Base-by-base conservation (phyloP, 495 filamentous ascomycete genomes). In the Penicillium ochrochloron region DNA sequence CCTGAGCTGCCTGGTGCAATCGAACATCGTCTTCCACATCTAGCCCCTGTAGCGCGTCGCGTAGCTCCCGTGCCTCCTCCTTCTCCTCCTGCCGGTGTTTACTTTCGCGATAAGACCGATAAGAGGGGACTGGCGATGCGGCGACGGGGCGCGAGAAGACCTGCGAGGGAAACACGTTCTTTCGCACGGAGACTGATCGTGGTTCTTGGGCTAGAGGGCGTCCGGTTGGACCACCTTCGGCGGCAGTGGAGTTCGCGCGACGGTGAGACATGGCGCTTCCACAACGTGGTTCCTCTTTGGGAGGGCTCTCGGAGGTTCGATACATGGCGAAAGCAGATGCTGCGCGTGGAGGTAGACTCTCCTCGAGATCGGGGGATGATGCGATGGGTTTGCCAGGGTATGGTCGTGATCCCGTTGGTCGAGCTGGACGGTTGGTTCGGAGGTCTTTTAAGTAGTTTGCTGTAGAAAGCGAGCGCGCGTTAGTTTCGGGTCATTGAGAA, bases 11-110 rank as follows among this genome's bases (percentile, higher is more conserved):
- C 10, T 85, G 74, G 67, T 94, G 89, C 27, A 96, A 61, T 31
- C 85, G 83, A 55, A 81, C 75, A 31, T 96, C 92, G 41, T 92
- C 89, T 2, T 89, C 76, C 44, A 91, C 56, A 69, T 91, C 88
- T 86, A 95, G 88, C 67, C 90, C 89, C 62, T 93, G 86, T 77
- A 97, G 84, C 15, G 93, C 93, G 73, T 90, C 85, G 8, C 92
- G 86, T 50, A 97, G 72, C 8, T 90, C 89, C 27, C 86, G 81
- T 1, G 91, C 90, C 72, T 97, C 92, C 71, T 94, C 90, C 70
- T 89, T 91, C 75, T 97, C 93, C 81, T 94, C 90, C 83, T 90
- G 92, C 59, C 93, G 83, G 69, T 90, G 87, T 15, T 88, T 89
- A 59, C 85, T 89, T 79, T 97, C 93, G 21, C 88, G 88, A 76